Percentiles rank a stretch among this genome's conserved stretches.
phyloP scores from a whole-genome alignment of 371 early-diverging fungal genomes.

The Smittium mucronatum region DNA sequence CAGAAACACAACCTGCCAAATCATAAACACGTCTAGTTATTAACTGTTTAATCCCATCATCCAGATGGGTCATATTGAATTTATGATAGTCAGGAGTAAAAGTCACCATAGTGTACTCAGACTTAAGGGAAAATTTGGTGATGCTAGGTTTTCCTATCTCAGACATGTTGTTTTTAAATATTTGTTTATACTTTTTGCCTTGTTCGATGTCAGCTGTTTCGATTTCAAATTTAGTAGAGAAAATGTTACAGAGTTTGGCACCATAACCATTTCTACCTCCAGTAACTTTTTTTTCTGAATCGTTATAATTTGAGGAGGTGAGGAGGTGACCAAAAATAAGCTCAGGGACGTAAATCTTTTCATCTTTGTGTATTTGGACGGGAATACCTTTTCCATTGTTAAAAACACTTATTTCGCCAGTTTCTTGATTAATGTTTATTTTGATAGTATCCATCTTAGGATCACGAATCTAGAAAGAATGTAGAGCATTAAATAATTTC shows the following conservation, averaged over 20 bases:
- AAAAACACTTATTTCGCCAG: constrained; percentile 76
- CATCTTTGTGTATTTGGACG: constrained; percentile 85
- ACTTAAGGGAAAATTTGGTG: constrained; percentile 41
- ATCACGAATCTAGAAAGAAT: constrained; percentile 62
- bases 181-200: constrained; percentile 69
- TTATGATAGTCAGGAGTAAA: constrained; percentile 94
- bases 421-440: constrained; percentile 77
- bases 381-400: constrained; percentile 99
- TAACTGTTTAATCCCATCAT: constrained; percentile 80
- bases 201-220: constrained; percentile 83
- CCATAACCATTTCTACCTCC: constrained; percentile 99
- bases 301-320: constrained; percentile 98
- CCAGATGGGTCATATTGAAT: constrained; percentile 82
- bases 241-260: constrained; percentile 99
- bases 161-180: constrained; percentile 83
- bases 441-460: constrained; percentile 80
- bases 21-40: constrained; percentile 96
- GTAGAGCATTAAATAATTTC: neutral
- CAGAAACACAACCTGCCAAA: constrained; percentile 83
- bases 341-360: constrained; percentile 96
- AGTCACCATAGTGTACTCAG: constrained; percentile 83
- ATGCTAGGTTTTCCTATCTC: constrained; percentile 59
- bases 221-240: constrained; percentile 90
- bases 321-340: constrained; percentile 98
- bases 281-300: constrained; percentile 94